These are phyloP conservation scores for Gymnopus androsaceus DNA, from an alignment of 1,284 basidiomycete genomes.

Conservation along the genomic window DNA sequence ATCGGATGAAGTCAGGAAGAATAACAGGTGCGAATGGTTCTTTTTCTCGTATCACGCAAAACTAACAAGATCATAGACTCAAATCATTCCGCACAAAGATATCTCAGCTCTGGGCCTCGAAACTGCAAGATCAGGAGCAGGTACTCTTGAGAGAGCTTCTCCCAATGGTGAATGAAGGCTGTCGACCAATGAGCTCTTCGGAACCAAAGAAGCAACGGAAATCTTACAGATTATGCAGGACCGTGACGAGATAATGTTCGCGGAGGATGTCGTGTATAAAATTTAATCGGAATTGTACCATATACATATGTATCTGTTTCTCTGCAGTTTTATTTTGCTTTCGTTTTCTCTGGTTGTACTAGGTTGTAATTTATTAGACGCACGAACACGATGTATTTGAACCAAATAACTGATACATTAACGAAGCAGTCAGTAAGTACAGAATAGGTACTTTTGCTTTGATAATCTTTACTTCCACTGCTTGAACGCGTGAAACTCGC, in stretches of 20 bases:
- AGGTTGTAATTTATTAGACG: no score
- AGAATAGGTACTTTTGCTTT: no score
- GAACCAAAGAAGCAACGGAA: conserved; percentile 76
- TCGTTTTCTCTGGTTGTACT: background rate
- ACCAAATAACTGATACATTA: no score
- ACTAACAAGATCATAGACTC: conserved; percentile 45
- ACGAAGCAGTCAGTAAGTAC: no score
- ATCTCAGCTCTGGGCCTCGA: conserved; percentile 68
- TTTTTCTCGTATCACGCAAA: background rate
- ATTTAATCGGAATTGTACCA: conserved; percentile 3
- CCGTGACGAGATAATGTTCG: conserved; percentile 86
- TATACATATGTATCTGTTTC: background rate
- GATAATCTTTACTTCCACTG: no score
- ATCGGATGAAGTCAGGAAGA: conserved; percentile 41
- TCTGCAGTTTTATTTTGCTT: conserved; percentile 1
- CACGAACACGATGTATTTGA: no score
- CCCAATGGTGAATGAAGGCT: conserved; percentile 82
- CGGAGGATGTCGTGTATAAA: conserved; percentile 47
- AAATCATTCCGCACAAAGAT: conserved; percentile 78
- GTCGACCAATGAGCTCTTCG: conserved; percentile 69
- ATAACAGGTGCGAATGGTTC: conserved; percentile 49
- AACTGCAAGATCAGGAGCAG: conserved; percentile 75
- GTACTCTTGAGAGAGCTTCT: conserved; percentile 74
- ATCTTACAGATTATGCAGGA: conserved; percentile 82
- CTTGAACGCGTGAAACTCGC: no score